Percentiles rank a stretch among this genome's conserved stretches.
phyloP scores from a whole-genome alignment of 1,284 basidiomycete genomes.

The Irpex sp. region DNA sequence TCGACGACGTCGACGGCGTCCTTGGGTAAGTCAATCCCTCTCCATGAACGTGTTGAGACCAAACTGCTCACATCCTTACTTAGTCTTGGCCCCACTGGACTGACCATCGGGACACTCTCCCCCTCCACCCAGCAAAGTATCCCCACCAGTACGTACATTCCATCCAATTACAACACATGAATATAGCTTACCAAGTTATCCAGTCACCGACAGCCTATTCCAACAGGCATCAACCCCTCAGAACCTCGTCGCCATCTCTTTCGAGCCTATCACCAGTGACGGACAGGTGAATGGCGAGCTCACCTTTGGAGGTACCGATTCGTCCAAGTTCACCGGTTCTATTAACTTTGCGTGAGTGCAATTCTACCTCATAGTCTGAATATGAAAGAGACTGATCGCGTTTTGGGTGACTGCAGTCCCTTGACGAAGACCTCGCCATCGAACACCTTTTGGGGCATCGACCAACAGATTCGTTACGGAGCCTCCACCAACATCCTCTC shows the following conservation, averaged over 20 bases:
- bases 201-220: constrained; percentile 45
- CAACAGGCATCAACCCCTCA: constrained; percentile 19
- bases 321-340: constrained; percentile 43
- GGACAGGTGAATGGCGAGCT: constrained; percentile 26
- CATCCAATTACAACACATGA: background rate
- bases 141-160: constrained; percentile 15
- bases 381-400: background rate
- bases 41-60: background rate
- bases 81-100: constrained; percentile 41
- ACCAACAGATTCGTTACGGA: constrained; percentile 25
- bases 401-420: constrained; percentile 13
- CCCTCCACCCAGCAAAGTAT: constrained; percentile 16
- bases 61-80: too few relatives aligned
- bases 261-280: constrained; percentile 34
- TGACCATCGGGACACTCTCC: constrained; percentile 30
- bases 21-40: constrained; percentile 29
- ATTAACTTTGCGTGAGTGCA: constrained; percentile 33
- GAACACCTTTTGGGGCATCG: constrained; percentile 24
- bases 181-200: background rate
- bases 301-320: constrained; percentile 45
- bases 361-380: background rate
- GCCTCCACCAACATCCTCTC: constrained; percentile 21
- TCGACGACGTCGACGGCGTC: constrained; percentile 44
- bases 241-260: constrained; percentile 44
- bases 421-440: constrained; percentile 33